Evolutionary conservation across 495 filamentous ascomycete species (phyloP), one percentile per base, ranked within the genome.

Genomic region (Tuber melanosporum): DNA sequence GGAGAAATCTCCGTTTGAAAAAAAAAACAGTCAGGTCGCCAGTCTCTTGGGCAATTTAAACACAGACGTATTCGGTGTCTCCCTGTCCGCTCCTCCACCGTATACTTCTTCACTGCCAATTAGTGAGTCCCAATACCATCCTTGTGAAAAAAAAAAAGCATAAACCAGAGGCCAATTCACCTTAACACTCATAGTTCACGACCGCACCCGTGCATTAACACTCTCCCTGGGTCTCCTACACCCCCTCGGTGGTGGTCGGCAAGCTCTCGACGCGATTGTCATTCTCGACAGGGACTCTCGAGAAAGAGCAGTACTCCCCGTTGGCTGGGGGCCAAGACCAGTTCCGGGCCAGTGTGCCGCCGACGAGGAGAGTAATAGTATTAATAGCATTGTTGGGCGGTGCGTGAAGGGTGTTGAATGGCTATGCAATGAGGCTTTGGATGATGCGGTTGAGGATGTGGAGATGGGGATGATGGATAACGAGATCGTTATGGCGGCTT

Each of bases 241-340:
- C 72, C 85, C 85, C 5, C 80, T 86, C 42, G 85, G 85, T 42
- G 85, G 85, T 44, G 85, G 85, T 1, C 82, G 84, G 36, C 72
- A 76, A 45, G 83, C 84, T 26, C 77, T 87, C 3, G 85, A 87
- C 70, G 85, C 85, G 39, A 79, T 87, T 39, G 85, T 86, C 22
- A 82, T 86, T 19, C 74, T 87, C 20, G 85, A 87, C 75, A 52
- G 76, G 19, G 78, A 77, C 26, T 80, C 81, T 0, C 74, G 84
- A 19, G 72, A 83, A 26, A 80, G 85, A 42, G 76, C 86, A 82
- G 80, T 86, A 39, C 72, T 87, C 45, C 85, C 85, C 1, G 84
- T 87, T 66, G 84, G 85, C 0, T 86, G 85, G 85, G 85, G 85
- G 0, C 83, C 83, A n/a, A 79, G 81, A 41, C 43, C 80, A 26